Conservation (phyloP, 345 rosid genomes). For the Eucalyptus cloeziana region DNA sequence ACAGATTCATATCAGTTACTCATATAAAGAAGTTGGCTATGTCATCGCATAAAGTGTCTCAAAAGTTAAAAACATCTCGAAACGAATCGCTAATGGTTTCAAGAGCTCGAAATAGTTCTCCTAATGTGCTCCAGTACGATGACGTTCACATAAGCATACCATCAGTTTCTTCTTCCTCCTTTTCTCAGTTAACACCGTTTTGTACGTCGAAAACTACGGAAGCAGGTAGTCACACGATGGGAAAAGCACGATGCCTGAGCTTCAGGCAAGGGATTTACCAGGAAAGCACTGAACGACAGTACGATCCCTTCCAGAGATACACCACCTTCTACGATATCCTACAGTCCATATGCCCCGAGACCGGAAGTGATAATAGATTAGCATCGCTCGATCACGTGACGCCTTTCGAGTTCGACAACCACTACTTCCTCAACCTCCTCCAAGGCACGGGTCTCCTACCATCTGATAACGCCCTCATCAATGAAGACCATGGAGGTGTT, state of each 20-base stretch:
- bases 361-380: constrained; percentile 27
- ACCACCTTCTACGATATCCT: constrained; percentile 31
- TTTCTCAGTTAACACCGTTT: not conserved
- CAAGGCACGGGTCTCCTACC: constrained; percentile 50
- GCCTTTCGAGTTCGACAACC: constrained; percentile 56
- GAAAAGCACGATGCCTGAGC: constrained; percentile 66
- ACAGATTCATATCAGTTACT: not conserved
- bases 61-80: not conserved
- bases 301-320: constrained; percentile 42
- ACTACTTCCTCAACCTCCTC: constrained; percentile 48
- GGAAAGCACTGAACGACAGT: constrained; percentile 10
- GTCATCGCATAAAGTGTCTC: not conserved
- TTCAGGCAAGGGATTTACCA: constrained; percentile 47
- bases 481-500: constrained; percentile 37
- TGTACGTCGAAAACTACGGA: not conserved
- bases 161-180: not conserved
- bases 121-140: not conserved
- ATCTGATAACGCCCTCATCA: constrained; percentile 45
- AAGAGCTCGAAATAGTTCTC: not conserved
- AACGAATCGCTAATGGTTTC: not conserved
- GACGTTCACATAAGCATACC: not conserved
- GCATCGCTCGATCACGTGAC: constrained; percentile 53
- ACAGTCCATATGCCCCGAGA: constrained; percentile 40
- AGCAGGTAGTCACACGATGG: constrained; percentile 61
- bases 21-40: not conserved